A percentile compares a stretch with the other conserved stretches of the same genome.
phyloP scores from a whole-genome alignment of 140 eudicot genomes.

The Stevia rebaudiana region DNA sequence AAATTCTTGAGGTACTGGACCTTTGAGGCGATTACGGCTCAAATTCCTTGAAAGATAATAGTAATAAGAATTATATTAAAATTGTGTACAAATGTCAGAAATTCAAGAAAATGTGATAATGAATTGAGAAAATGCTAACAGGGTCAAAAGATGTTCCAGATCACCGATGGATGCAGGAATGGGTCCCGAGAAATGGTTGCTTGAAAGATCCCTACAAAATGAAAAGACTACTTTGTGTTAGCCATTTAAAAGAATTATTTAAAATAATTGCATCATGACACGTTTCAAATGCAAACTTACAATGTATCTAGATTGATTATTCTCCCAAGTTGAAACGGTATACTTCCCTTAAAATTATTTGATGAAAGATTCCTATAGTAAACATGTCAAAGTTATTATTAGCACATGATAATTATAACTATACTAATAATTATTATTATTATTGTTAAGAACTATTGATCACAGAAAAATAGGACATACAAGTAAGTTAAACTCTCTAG shows the following conservation, averaged over 20 bases:
- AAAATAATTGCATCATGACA: background rate
- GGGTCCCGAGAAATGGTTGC: conserved; percentile 64
- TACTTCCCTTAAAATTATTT: conserved; percentile 57
- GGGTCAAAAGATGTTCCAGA: conserved; percentile 80
- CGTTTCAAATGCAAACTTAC: conserved; percentile 33
- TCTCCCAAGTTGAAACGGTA: conserved; percentile 71
- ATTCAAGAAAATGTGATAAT: background rate
- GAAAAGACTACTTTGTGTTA: background rate
- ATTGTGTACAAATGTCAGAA: background rate
- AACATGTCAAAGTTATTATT: background rate
- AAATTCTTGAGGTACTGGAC: conserved; percentile 68
- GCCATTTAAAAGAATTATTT: background rate
- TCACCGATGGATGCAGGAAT: conserved; percentile 87
- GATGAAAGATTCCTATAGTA: conserved; percentile 73
- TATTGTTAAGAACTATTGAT: background rate
- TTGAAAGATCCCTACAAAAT: conserved; percentile 67
- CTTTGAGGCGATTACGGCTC: conserved; percentile 66
- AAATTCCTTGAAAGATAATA: conserved; percentile 42
- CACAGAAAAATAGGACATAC: conserved; percentile 32
- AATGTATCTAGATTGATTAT: conserved; percentile 76
- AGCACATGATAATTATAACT: background rate
- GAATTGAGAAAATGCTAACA: conserved; percentile 37
- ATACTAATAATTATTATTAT: background rate
- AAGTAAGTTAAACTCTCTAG: conserved; percentile 84
- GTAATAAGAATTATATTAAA: background rate